phyloP scores from a whole-genome alignment of 2,329 filamentous ascomycete species.

The Lachnellula hyalina region DNA sequence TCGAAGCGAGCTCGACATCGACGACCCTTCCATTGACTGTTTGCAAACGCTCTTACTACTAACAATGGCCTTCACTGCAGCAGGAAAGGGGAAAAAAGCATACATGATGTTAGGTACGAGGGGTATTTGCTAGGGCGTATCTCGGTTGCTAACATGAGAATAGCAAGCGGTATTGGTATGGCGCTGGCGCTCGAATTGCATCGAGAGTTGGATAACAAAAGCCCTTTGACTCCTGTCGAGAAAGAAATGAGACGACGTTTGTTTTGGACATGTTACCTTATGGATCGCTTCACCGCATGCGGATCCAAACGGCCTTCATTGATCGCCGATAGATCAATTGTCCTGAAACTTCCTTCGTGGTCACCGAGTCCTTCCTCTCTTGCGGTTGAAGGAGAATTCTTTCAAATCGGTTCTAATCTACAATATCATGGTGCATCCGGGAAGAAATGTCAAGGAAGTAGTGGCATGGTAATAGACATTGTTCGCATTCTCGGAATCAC shows the following conservation, averaged over 20 bases:
- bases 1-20: slow-evolving; percentile 66
- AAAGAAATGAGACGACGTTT: slow-evolving; percentile 72
- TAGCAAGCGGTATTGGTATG: slow-evolving; percentile 76
- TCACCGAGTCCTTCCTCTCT: slow-evolving; percentile 55
- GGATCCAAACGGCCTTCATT: slow-evolving; percentile 79
- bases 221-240: slow-evolving; percentile 60
- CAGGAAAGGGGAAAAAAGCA: slow-evolving; percentile 75
- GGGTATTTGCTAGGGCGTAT: background rate
- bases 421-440: slow-evolving; percentile 65
- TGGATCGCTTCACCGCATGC: slow-evolving; percentile 77
- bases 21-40: slow-evolving; percentile 74
- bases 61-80: slow-evolving; percentile 68
- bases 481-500: slow-evolving; percentile 76
- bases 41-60: slow-evolving; percentile 73
- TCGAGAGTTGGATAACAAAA: slow-evolving; percentile 62
- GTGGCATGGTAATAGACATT: slow-evolving; percentile 79
- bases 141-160: slow-evolving; percentile 30
- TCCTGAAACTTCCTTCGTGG: slow-evolving; percentile 72
- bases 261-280: slow-evolving; percentile 84
- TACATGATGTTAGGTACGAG: slow-evolving; percentile 76
- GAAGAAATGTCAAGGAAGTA: slow-evolving; percentile 69
- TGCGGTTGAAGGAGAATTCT: slow-evolving; percentile 71
- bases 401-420: slow-evolving; percentile 72
- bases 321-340: slow-evolving; percentile 69
- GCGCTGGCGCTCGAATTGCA: slow-evolving; percentile 76